Evolutionary conservation across 768 basidiomycete genomes (phyloP).

Genomic region (Lyophyllum decastes): DNA sequence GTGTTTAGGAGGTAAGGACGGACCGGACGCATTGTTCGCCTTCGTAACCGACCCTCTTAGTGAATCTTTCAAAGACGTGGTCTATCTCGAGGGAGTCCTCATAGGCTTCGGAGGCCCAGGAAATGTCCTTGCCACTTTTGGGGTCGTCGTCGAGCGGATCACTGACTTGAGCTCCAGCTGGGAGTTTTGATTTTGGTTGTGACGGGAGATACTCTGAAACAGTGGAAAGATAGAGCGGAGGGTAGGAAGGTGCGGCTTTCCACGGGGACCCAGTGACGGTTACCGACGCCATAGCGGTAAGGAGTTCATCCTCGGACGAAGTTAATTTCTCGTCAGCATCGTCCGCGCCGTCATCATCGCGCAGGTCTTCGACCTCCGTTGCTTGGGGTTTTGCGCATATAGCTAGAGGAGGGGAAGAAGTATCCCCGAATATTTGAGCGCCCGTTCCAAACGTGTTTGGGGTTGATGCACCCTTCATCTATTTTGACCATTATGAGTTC

Average conservation of each 20-base stretch:
- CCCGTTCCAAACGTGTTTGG: slow-evolving; percentile 55
- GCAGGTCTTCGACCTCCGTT: slow-evolving; percentile 23
- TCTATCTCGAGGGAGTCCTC: slow-evolving; percentile 82
- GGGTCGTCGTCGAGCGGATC: slow-evolving; percentile 38
- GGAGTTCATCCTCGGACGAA: slow-evolving; percentile 49
- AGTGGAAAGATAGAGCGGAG: slow-evolving; percentile 75
- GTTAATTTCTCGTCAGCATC: slow-evolving; percentile 20
- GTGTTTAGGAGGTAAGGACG: slow-evolving; percentile 20
- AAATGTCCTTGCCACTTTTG: slow-evolving; percentile 46
- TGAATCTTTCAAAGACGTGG: slow-evolving; percentile 85
- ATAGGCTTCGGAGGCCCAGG: slow-evolving; percentile 74
- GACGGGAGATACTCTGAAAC: slow-evolving; percentile 70
- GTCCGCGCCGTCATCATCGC: slow-evolving; percentile 35
- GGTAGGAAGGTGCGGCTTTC: slow-evolving; percentile 64
- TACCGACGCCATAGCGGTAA: slow-evolving; percentile 57
- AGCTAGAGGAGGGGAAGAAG: slow-evolving; percentile 17
- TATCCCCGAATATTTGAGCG: slow-evolving; percentile 63
- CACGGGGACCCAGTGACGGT: slow-evolving; percentile 66
- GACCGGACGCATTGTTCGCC: slow-evolving; percentile 89
- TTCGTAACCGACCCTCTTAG: slow-evolving; percentile 65
- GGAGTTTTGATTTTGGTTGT: slow-evolving; percentile 47
- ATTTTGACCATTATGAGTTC: slow-evolving; percentile 13
- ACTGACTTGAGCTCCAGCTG: slow-evolving; percentile 44
- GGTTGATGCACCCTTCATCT: slow-evolving; percentile 25
- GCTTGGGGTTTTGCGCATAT: slow-evolving; percentile 8